Base-by-base conservation (phyloP, 768 basidiomycete species). In the Boletus coccyginus region DNA sequence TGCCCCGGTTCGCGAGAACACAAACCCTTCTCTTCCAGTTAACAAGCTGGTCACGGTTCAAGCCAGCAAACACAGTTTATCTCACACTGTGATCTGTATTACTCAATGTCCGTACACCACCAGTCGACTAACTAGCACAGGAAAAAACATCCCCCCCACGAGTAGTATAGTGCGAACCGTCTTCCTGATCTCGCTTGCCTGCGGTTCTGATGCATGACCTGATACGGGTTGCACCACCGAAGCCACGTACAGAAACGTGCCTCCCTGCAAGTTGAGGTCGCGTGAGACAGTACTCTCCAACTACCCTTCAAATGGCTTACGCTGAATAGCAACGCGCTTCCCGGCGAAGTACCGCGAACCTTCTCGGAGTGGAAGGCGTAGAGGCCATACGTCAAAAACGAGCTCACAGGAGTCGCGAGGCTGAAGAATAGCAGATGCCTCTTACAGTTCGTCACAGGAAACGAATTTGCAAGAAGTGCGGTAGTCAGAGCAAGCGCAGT, bases 191-290 rank as follows among this genome's bases (percentile, higher is more conserved):
- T 79, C 81, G 24, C 75, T 75, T 10, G 75, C 56, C 6, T 66
- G 35, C 29, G 61, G 56, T 58, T 61, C 74, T 39, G 66, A 72
- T 29, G 70, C 67, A 50, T 78, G 77, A 17, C 80, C 76, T 33
- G 87, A 85, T 33, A 87, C 80, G 3, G 89, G 83, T 65, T 92
- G 91, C n/a, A 94, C 77, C 40, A 92, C 87, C 1, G 94, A 94
- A 1, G 94, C 93, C 10, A 98, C 95, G 66, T 96, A 97, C 39
- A 98, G 77, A 74, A 97, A 97, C 4, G 92, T 94, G 10, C 94
- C 94, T 44, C 92, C 94, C 92, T 94, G 53, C 35, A 42, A 24
- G 36, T 41, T 9, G 33, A 42, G 33, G 9, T 32, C 8, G 27
- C 50, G 46, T 59, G 32, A 66, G 42, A 32, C 16, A 44, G 35